Evolutionary conservation across 2,329 filamentous ascomycete species (phyloP).

Genomic region (Penicillium olsonii): DNA sequence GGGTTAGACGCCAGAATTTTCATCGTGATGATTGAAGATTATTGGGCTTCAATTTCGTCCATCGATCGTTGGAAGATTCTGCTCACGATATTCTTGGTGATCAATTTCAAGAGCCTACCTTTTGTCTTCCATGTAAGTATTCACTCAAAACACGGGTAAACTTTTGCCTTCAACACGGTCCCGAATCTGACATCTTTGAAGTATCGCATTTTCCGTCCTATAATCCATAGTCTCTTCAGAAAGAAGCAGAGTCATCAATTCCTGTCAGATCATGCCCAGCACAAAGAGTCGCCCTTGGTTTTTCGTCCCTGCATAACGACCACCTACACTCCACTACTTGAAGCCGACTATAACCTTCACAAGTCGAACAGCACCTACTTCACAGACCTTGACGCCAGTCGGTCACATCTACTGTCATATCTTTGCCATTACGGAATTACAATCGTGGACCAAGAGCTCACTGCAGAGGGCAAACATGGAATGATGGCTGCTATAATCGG

Average conservation of each 20-base stretch:
- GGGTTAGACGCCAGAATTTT: no score
- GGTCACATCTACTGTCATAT: neutral
- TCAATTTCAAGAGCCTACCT: neutral
- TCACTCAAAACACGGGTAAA: no score
- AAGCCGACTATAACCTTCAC: slow-evolving; percentile 83
- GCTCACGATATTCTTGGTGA: neutral
- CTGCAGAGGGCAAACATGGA: neutral
- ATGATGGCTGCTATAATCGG: neutral
- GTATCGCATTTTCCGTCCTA: neutral
- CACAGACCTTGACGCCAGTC: slow-evolving; percentile 69
- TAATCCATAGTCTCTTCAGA: neutral
- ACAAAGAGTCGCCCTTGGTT: slow-evolving; percentile 40
- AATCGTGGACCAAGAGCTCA: neutral
- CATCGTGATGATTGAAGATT: neutral
- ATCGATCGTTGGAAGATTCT: neutral
- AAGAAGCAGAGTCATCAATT: neutral
- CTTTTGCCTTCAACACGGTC: no score
- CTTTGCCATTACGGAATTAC: neutral
- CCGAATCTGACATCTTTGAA: neutral
- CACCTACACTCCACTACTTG: slow-evolving; percentile 66
- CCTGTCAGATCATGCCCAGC: neutral
- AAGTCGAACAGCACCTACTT: slow-evolving; percentile 85
- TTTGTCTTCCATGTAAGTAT: neutral
- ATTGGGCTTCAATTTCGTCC: neutral
- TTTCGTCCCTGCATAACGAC: slow-evolving; percentile 70